These are phyloP conservation scores for Tetrastigma voinierianum DNA, from an alignment of 164 flowering plant genomes.

Conservation along the genomic window DNA sequence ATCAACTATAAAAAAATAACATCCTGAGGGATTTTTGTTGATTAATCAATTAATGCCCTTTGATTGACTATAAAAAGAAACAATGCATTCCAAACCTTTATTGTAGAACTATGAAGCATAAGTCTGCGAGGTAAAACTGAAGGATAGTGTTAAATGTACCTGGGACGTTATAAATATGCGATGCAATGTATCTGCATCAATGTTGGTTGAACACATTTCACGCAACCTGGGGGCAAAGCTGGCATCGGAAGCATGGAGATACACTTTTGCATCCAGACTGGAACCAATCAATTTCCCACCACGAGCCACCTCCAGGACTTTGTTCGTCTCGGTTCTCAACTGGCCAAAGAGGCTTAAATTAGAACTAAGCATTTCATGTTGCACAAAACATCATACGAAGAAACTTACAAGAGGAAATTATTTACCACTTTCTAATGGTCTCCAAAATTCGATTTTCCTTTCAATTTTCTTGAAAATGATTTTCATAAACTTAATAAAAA, in stretches of 20 bases:
- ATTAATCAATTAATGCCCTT: neutral
- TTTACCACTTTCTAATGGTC: too few species aligned
- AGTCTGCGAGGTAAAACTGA: neutral
- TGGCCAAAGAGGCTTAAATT: conserved; percentile 27
- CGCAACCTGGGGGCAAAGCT: conserved; percentile 49
- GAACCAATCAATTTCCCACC: conserved; percentile 81
- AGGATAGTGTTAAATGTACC: conserved; percentile 35
- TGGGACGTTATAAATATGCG: conserved; percentile 92
- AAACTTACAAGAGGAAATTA: too few species aligned
- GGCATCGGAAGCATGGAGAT: conserved; percentile 54
- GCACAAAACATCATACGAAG: too few species aligned
- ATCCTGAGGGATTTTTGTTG: neutral
- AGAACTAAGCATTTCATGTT: neutral
- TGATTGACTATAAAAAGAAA: neutral
- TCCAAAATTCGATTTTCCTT: too few species aligned
- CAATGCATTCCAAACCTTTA: too few species aligned
- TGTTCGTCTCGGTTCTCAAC: conserved; percentile 93
- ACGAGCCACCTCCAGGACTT: conserved; percentile 83
- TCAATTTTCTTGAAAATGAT: too few species aligned
- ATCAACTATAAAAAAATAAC: neutral
- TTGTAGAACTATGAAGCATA: too few species aligned
- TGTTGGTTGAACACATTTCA: conserved; percentile 49
- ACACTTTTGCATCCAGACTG: conserved; percentile 90
- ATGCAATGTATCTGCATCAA: conserved; percentile 78
- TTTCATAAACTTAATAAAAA: too few species aligned